These are phyloP conservation scores for Solanum hybrid DNA, from an alignment of 305 asterid species.

Conservation along the genomic window DNA sequence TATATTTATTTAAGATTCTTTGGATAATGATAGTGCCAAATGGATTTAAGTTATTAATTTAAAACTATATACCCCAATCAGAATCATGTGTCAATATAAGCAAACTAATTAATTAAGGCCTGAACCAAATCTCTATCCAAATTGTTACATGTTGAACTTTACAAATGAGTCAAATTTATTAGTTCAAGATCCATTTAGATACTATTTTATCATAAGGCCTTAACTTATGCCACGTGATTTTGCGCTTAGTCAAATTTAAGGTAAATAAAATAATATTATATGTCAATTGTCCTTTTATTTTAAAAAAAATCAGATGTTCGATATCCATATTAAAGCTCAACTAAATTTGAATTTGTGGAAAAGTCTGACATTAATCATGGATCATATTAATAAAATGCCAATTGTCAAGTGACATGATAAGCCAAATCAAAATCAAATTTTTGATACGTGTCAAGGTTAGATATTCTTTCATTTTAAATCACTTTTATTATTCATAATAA, in stretches of 20 bases:
- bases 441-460: background rate
- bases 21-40: background rate
- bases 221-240: background rate
- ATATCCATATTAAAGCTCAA: no score
- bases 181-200: background rate
- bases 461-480: background rate
- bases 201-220: background rate
- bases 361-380: background rate
- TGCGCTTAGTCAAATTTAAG: background rate
- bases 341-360: no score
- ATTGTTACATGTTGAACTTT: background rate
- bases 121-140: background rate
- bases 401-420: background rate
- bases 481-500: background rate
- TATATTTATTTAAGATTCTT: background rate
- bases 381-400: background rate
- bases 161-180: background rate
- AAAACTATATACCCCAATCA: background rate
- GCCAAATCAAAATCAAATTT: background rate
- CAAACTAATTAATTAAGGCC: background rate
- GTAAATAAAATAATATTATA: background rate
- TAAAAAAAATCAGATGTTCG: accelerated
- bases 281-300: background rate
- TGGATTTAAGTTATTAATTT: background rate
- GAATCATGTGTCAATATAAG: background rate